A percentile compares a stretch with the other conserved stretches of the same genome.
These are phyloP conservation scores for Agrostemma githago DNA, from an alignment of 148 eudicot genomes.

Conservation along the genomic window DNA sequence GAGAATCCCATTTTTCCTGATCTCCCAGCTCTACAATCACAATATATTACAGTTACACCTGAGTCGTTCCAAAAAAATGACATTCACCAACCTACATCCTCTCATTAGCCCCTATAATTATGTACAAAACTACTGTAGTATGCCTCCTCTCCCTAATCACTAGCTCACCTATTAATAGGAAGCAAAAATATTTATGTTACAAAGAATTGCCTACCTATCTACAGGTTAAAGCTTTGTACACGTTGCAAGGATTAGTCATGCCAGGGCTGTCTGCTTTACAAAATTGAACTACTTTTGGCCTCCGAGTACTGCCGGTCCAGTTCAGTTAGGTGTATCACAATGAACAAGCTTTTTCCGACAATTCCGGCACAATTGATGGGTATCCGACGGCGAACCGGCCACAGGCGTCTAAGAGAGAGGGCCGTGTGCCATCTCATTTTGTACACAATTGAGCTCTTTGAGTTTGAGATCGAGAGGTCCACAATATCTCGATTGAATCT, in stretches of 20 bases:
- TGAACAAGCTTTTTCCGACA: conserved; percentile 20
- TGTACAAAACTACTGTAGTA: conserved; percentile 31
- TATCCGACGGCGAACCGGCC: conserved; percentile 7
- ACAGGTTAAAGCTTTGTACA: conserved; percentile 38
- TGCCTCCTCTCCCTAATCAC: conserved; percentile 24
- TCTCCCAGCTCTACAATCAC: conserved; percentile 22
- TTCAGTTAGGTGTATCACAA: neutral
- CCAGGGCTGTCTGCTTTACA: conserved; percentile 13
- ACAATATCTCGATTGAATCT: conserved; percentile 21
- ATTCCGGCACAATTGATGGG: neutral
- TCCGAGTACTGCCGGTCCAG: conserved; percentile 8
- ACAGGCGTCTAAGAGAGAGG: conserved; percentile 6
- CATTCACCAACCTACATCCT: conserved; percentile 21
- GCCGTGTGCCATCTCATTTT: conserved; percentile 18
- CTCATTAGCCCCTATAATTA: conserved; percentile 24
- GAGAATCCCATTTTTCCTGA: conserved; percentile 3
- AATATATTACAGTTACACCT: conserved; percentile 27
- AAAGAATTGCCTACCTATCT: conserved; percentile 31
- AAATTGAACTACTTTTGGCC: neutral
- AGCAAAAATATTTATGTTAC: conserved; percentile 24
- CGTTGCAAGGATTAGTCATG: conserved; percentile 15
- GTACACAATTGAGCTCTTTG: conserved; percentile 21
- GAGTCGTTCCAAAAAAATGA: conserved; percentile 1
- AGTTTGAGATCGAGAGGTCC: conserved; percentile 15
- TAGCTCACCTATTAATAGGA: conserved; percentile 13